Conservation (phyloP, 352 stramenopile species). For the Globisporangium iwayamae region DNA sequence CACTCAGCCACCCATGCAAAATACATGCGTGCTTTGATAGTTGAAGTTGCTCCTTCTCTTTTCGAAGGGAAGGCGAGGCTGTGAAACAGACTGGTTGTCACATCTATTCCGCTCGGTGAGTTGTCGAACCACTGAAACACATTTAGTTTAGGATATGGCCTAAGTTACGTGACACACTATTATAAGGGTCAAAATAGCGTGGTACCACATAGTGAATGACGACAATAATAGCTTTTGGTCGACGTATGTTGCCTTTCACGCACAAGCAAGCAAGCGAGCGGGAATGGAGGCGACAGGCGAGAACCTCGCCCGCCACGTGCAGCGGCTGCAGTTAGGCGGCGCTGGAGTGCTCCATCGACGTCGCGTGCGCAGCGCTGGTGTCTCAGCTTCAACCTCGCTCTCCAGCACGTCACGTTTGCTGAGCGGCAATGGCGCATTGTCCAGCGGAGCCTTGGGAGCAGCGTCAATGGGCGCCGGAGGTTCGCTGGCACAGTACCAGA, state of each 20-base stretch:
- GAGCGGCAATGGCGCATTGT: not conserved
- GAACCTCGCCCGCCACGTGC: constrained; percentile 32
- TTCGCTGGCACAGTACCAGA: constrained; percentile 12
- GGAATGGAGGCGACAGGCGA: constrained; percentile 4
- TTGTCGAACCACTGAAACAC: not conserved
- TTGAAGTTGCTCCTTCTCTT: constrained; percentile 1
- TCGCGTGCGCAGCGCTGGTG: not conserved
- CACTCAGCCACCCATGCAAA: no score
- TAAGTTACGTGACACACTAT: not conserved
- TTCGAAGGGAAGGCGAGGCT: not conserved
- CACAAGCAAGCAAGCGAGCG: not conserved
- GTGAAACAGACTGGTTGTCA: not conserved
- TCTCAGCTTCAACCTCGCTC: not conserved
- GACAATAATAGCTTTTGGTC: not conserved
- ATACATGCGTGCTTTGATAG: not conserved
- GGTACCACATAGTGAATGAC: not conserved
- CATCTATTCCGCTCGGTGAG: not conserved
- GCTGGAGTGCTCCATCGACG: constrained; percentile 20
- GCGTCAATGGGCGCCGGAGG: not conserved
- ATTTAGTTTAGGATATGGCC: no score
- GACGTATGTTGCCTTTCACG: not conserved
- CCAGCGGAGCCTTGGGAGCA: not conserved
- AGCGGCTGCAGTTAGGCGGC: constrained; percentile 36
- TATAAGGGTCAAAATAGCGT: not conserved
- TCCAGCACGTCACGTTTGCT: no score